Base-by-base conservation (phyloP, 2,329 filamentous ascomycete species). In the Furcasterigmium sp. region DNA sequence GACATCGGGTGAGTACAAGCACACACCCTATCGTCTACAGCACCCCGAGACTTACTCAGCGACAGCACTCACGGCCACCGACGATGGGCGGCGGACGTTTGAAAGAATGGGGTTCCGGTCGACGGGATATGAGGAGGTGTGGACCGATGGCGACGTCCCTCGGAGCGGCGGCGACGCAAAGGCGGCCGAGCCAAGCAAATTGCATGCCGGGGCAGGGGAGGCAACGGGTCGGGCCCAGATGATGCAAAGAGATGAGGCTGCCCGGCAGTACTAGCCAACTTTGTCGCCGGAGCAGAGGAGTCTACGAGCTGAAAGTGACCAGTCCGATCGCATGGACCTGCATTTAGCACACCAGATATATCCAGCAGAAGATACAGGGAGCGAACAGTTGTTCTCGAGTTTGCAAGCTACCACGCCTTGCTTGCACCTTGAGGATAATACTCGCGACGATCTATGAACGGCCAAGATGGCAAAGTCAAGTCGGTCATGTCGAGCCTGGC, bases 111-210 rank as follows among this genome's bases (percentile, higher is more conserved):
- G 54, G 0, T 60, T 60, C 26, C 35, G 39, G 21, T 41, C 54
- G 2, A 62, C 58, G 1, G 58, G 59, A 11, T 61, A 62, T 25
- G 45, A 51, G 17, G 59, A 62, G 41, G 41, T 53, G 1, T 59
- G 58, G 46, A 17, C 42, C 39, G 40, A 35, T 34, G 6, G 44
- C 26, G 9, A 43, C 25, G 23, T 19, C 13, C 13, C 30, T 14
- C 11, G 39, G 29, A 14, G 29, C n/a, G 20, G 29, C 5, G 17
- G 19, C 14, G 19, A 35, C 14, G 19, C 19, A 15, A 14, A 17
- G 32, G 13, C n/a, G 15, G 14, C 15, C 7, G 34, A 34, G 20
- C 18, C 28, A n/a, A 29, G 26, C 10, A 34, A 19, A 19, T 41
- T n/a, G n/a, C n/a, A n/a, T n/a, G n/a, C n/a, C n/a, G n/a, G n/a